Conservation (phyloP, 805 yeast species). For the Kodamaea laetipori region DNA sequence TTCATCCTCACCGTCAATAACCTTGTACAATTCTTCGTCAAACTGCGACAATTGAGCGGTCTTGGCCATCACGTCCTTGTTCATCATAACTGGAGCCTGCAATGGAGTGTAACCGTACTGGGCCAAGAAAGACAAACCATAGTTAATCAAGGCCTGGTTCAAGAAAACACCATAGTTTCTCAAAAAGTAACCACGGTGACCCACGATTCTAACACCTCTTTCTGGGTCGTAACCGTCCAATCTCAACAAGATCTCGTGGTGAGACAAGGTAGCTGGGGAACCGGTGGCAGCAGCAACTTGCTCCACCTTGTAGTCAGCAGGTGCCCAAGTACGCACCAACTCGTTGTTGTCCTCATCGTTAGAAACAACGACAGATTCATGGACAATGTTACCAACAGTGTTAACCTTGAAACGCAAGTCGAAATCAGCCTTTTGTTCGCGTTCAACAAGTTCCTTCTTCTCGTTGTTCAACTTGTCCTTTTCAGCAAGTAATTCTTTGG, state of each 20-base stretch:
- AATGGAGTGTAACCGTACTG: slow-evolving; percentile 80
- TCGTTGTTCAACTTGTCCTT: slow-evolving; percentile 74
- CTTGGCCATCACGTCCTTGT: slow-evolving; percentile 98
- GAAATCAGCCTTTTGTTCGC: slow-evolving; percentile 80
- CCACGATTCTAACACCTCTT: slow-evolving; percentile 95
- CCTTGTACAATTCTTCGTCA: slow-evolving; percentile 97
- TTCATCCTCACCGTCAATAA: slow-evolving; percentile 95
- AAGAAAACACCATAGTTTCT: slow-evolving; percentile 95
- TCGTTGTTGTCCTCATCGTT: slow-evolving; percentile 90
- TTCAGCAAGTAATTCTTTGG: slow-evolving; percentile 75
- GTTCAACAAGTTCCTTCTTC: slow-evolving; percentile 64
- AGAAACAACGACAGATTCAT: slow-evolving; percentile 85
- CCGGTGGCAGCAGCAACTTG: slow-evolving; percentile 77
- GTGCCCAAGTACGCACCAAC: slow-evolving; percentile 84
- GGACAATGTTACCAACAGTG: slow-evolving; percentile 92
- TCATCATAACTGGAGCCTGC: slow-evolving; percentile 99
- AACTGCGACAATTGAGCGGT: slow-evolving; percentile 98
- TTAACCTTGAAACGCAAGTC: slow-evolving; percentile 78
- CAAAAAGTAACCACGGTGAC: slow-evolving; percentile 97
- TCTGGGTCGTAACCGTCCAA: slow-evolving; percentile 98
- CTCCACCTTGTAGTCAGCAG: slow-evolving; percentile 65
- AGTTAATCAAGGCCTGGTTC: slow-evolving; percentile 97
- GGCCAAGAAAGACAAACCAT: slow-evolving; percentile 84
- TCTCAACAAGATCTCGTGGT: slow-evolving; percentile 91
- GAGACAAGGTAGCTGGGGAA: slow-evolving; percentile 77